phyloP scores from a whole-genome alignment of 192 early-diverging fungal species.

The Backusella liffmaniae region DNA sequence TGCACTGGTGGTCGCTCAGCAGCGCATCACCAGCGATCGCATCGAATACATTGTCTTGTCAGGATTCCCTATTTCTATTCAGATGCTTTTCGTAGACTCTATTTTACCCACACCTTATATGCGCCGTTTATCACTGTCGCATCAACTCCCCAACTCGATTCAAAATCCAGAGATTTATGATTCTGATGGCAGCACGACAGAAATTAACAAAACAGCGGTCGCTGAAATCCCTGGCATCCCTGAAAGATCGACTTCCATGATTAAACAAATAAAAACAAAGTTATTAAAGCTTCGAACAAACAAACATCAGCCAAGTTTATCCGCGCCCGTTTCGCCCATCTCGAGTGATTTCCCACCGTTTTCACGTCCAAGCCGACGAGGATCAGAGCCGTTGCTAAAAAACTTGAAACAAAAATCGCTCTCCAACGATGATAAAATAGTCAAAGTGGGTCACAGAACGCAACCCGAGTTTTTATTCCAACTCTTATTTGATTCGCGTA shows the following conservation, averaged over 20 bases:
- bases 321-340: not conserved
- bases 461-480: slow-evolving; percentile 4
- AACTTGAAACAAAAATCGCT: not conserved
- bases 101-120: not conserved
- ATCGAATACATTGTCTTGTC: not conserved
- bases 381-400: not conserved
- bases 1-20: slow-evolving; percentile 11
- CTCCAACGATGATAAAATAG: not conserved
- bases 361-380: not conserved
- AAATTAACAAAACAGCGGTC: not conserved
- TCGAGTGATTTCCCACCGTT: not conserved
- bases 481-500: slow-evolving; percentile 2
- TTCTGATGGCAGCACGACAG: not conserved
- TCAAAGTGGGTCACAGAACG: not conserved
- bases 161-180: not conserved
- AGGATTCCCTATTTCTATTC: not conserved
- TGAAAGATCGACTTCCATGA: not conserved
- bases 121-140: not conserved
- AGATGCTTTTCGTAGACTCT: not conserved
- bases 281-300: not conserved
- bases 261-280: slow-evolving; percentile 10
- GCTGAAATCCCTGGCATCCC: not conserved
- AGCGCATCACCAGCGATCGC: not conserved
- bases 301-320: not conserved
- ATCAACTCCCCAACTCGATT: not conserved